Evolutionary conservation across 2,329 filamentous ascomycete species (phyloP), one percentile per base, ranked within the genome.

Genomic region (Aspergillus quadrilineatus): DNA sequence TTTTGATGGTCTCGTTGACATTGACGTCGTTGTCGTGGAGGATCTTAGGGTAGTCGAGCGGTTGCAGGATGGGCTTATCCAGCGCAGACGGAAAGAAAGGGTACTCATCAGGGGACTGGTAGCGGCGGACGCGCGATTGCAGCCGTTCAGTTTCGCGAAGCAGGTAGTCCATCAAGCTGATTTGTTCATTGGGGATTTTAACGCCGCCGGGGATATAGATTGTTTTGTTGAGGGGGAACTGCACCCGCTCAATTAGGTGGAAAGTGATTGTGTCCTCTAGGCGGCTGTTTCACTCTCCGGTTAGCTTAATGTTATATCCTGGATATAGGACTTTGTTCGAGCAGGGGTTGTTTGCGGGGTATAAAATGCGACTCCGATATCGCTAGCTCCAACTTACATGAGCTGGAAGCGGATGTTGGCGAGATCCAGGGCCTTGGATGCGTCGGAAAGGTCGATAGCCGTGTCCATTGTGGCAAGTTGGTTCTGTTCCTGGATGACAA

Each of bases 241-340:
- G 94, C n/a, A 93, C 93, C 41, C 94, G 88, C 78, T 99, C 94
- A 69, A 97, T 97, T 39, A 99, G 82, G 76, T 96, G 89, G 76
- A 96, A 97, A 64, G 90, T 96, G 70, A 99, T 97, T 60, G 93
- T 97, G 72, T 99, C 94, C 79, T 99, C 94, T 15, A 97, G 83
- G 17, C 94, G 94, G 69, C 94, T 99, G 69, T 26, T 36, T 34
- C 49, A 17, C 15, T 50, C 28, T 29, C n/a, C 29, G 28, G 17
- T 22, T 22, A 22, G 22, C 22, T 22, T 3, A 22, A 22, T 22
- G 22, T 4, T 22, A 37, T 50, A 37, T 50, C 9, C 55, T 53
- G 30, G 32, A 15, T 12, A 26, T 45, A 32, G 30, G 52, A 17
- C 12, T 30, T 49, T 53, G 36, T 39, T 22, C 22, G 22, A 22